phyloP scores from a whole-genome alignment of 805 yeast species.

The Candida xyloterini region DNA sequence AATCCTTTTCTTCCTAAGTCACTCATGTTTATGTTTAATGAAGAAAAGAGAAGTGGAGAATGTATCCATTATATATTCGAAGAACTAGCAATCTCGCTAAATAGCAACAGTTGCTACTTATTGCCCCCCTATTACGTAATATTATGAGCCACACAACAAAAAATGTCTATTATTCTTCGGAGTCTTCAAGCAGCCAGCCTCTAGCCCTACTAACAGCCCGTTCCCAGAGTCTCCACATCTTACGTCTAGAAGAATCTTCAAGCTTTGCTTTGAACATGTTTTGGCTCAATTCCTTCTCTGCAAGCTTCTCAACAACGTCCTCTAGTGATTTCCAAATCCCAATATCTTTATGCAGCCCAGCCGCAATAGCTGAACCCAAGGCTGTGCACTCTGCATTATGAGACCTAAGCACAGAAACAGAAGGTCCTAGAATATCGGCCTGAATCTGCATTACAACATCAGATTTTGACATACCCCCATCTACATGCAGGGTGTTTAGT shows the following conservation, averaged over 20 bases:
- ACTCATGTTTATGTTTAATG: conserved; percentile 21
- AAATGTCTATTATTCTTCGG: conserved; percentile 2
- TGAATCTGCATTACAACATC: conserved; percentile 92
- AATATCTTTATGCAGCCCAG: conserved; percentile 65
- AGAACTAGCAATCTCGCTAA: conserved; percentile 6
- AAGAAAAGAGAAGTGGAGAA: neutral
- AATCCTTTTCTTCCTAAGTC: conserved; percentile 66
- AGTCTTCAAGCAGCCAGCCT: conserved; percentile 61
- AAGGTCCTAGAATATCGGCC: conserved; percentile 86
- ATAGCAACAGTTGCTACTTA: conserved; percentile 6
- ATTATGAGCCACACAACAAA: neutral
- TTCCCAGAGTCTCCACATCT: conserved; percentile 76
- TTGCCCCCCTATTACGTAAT: no score
- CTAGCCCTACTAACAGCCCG: conserved; percentile 75
- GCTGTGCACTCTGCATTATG: conserved; percentile 89
- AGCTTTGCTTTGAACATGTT: conserved; percentile 35
- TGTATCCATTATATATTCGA: conserved; percentile 1
- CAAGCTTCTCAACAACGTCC: conserved; percentile 52
- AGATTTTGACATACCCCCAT: conserved; percentile 94
- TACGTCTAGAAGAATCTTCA: conserved; percentile 56
- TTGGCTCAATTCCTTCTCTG: conserved; percentile 26
- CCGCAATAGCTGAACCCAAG: conserved; percentile 94
- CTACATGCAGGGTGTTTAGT: conserved; percentile 57
- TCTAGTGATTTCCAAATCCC: conserved; percentile 73
- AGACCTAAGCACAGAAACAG: conserved; percentile 78